Evolutionary conservation across 176 grass and related monocot species (phyloP), one percentile per base, ranked within the genome.

Genomic region (Alopecurus myosuroides): DNA sequence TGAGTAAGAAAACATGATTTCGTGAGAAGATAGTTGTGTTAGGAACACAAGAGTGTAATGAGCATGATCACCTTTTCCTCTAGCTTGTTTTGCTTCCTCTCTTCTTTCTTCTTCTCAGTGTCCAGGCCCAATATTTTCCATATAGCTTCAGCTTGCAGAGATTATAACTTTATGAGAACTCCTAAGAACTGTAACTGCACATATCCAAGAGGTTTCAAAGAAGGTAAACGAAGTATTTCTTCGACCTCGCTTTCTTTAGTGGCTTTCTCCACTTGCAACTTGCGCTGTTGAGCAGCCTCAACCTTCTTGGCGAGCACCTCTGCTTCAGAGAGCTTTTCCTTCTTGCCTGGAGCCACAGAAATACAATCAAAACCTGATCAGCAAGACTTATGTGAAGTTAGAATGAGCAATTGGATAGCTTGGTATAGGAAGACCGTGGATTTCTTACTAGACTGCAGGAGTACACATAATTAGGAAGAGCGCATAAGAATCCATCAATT

Each of bases 101-200:
- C 96, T 94, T 98, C 91, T 81, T 94, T 98, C 80, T 98, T 98
- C 67, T 92, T 95, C 44, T 92, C 91, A 18, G 93, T 90, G 63
- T 98, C 96, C 69, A 94, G 76, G 79, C 96, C 96, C 77, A 95
- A 77, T 85, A 98, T 95, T 88, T 95, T 95, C 74, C 91, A 91
- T 82, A 94, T 94, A 58, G 93, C 96, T 70, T 98, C 96, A 70
- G 89, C 91, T 93, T 98, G 88, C 42, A 44, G 31, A 48, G 48
- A 31, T 83, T 9, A 65, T 61, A 10, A 57, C 56, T 44, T 45
- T 7, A n/a, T 78, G 13, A 80, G 9, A 40, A 45, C 39, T 39
- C 12, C 74, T 50, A 18, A 18, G 34, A 82, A 76, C 57, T 1
- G 29, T 86, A 50, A 70, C 57, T 2, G n/a, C 88, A 60, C 17